Percentiles rank a stretch among this genome's conserved stretches.
Evolutionary conservation across 495 filamentous ascomycete species (phyloP).

Genomic region (Umbilicaria muhlenbergii): DNA sequence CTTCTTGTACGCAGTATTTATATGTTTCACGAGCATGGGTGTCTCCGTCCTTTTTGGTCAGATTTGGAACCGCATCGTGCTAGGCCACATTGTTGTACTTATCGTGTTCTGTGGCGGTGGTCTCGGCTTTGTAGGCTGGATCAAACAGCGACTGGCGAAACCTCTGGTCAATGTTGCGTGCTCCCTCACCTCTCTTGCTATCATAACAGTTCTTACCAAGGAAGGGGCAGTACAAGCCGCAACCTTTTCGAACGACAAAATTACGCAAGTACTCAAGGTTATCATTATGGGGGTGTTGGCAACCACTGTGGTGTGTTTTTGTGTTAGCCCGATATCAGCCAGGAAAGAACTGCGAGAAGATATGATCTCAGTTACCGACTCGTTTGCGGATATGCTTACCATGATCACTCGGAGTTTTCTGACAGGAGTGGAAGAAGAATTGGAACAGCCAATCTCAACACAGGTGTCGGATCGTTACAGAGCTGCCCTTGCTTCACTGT

Average conservation of each 20-base stretch:
- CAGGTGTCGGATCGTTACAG: constrained; percentile 50
- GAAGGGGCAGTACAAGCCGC: constrained; percentile 74
- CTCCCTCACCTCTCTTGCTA: constrained; percentile 76
- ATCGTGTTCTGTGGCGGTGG: constrained; percentile 81
- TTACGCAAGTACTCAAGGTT: constrained; percentile 80
- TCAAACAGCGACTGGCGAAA: constrained; percentile 72
- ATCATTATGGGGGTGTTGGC: constrained; percentile 68
- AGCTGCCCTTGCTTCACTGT: constrained; percentile 52
- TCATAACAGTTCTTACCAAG: constrained; percentile 85
- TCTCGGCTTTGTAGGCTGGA: constrained; percentile 82
- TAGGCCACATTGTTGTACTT: constrained; percentile 72
- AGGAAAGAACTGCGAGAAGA: constrained; percentile 57
- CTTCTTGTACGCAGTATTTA: constrained; percentile 64
- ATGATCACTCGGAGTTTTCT: constrained; percentile 77
- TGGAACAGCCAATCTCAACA: constrained; percentile 45
- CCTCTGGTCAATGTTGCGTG: constrained; percentile 85
- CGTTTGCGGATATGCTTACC: constrained; percentile 64
- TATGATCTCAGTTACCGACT: constrained; percentile 58
- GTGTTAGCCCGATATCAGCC: constrained; percentile 71
- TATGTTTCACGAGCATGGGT: constrained; percentile 78
- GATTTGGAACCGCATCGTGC: constrained; percentile 40
- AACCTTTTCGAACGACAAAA: constrained; percentile 65
- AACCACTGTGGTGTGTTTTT: constrained; percentile 60
- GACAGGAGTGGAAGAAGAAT: constrained; percentile 66
- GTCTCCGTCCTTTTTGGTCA: constrained; percentile 61